phyloP scores from a whole-genome alignment of 2,329 filamentous ascomycete species.

The Alternaria panax region DNA sequence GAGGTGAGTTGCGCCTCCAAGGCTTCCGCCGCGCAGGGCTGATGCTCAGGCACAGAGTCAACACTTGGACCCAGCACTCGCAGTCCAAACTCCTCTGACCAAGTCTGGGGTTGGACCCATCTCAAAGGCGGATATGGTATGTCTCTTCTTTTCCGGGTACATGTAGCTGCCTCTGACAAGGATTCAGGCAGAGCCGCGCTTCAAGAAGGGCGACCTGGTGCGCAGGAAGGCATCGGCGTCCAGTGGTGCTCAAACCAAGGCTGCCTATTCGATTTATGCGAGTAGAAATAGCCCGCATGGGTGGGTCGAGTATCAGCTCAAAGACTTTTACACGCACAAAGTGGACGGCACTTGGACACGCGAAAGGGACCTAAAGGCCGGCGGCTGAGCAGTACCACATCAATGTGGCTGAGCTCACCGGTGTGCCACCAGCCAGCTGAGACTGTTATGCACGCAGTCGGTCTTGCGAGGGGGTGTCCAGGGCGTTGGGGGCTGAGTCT shows the following conservation, averaged over 20 bases:
- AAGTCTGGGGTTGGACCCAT: constrained; percentile 38
- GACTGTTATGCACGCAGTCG: constrained; percentile 9
- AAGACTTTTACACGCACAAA: constrained; percentile 15
- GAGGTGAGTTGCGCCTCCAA: constrained; percentile 28
- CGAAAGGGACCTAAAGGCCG: constrained; percentile 35
- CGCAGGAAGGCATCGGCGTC: constrained; percentile 33
- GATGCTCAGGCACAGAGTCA: constrained; percentile 32
- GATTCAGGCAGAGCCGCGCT: constrained; percentile 32
- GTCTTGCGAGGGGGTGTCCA: constrained; percentile 28
- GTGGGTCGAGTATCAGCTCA: constrained; percentile 42
- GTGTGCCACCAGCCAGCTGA: constrained; percentile 19
- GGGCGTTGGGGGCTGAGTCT: constrained; percentile 25
- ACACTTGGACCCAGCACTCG: constrained; percentile 13
- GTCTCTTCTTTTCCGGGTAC: constrained; percentile 2
- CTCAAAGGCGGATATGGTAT: constrained; percentile 25
- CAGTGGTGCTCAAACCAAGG: constrained; percentile 30
- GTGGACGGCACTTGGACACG: constrained; percentile 37
- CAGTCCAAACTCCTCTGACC: constrained; percentile 24
- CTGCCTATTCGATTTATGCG: constrained; percentile 28
- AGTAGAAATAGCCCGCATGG: constrained; percentile 12
- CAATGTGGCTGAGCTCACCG: constrained; percentile 36
- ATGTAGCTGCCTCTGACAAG: constrained; percentile 8
- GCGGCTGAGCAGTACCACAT: constrained; percentile 20
- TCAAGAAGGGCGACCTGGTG: constrained; percentile 31
- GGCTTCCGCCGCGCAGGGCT: constrained; percentile 29